Evolutionary conservation across 2,329 filamentous ascomycete genomes (phyloP).

Genomic region (Fusarium brevicatenulatum): DNA sequence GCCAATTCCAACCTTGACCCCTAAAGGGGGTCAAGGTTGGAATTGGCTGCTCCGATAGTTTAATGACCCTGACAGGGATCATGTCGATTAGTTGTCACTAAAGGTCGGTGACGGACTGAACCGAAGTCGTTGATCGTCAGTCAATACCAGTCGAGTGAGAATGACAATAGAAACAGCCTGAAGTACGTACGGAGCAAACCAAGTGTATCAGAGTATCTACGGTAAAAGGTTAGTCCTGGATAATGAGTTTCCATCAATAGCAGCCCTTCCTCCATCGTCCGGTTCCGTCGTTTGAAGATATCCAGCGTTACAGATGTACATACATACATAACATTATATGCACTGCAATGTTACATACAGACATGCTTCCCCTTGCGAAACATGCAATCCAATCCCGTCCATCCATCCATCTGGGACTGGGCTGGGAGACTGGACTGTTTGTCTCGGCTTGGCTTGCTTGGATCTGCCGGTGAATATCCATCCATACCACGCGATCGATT

Average conservation of each 20-base stretch:
- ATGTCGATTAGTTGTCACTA: constrained; percentile 16
- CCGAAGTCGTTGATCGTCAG: neutral
- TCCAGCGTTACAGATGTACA: neutral
- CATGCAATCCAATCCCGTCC: constrained; percentile 18
- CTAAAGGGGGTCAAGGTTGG: constrained; percentile 46
- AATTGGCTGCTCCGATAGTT: constrained; percentile 50
- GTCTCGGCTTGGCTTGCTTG: constrained; percentile 10
- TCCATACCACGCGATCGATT: constrained; percentile 25
- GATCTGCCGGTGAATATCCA: constrained; percentile 21
- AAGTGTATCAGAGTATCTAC: neutral
- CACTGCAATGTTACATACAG: constrained; percentile 7
- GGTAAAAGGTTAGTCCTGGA: neutral
- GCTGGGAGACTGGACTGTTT: neutral
- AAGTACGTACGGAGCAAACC: neutral
- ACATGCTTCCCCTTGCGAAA: constrained; percentile 11
- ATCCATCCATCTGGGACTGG: neutral
- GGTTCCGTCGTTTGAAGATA: constrained; percentile 1
- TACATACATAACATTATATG: neutral
- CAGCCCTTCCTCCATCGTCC: neutral
- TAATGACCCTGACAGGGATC: constrained; percentile 47
- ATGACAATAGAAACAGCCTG: neutral
- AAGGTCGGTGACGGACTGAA: constrained; percentile 6
- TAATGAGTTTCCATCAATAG: constrained; percentile 17
- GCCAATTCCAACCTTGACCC: no score
- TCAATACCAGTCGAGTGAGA: neutral